Conservation (phyloP, 73 alveolate genomes). For the Paramecium sexaurelia region DNA sequence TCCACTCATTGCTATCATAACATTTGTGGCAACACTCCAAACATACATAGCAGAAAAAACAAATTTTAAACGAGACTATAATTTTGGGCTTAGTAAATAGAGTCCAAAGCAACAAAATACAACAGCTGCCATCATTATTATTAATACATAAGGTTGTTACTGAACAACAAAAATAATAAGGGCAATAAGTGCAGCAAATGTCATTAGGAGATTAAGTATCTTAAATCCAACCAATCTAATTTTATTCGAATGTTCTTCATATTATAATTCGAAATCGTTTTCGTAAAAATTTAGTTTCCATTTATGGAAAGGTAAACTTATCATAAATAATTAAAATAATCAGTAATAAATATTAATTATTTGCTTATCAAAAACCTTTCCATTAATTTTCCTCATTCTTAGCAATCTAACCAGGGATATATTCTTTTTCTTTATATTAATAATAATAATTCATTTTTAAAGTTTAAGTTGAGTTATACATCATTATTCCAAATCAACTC, state of each 20-base stretch:
- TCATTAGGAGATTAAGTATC: background rate
- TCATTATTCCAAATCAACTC: too few species aligned
- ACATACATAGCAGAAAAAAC: background rate
- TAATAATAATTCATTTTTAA: too few species aligned
- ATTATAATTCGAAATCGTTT: background rate
- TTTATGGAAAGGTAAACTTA: constrained; percentile 1
- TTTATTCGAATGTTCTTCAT: background rate
- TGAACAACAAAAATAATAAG: background rate
- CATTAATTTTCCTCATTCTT: too few species aligned
- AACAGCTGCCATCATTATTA: background rate
- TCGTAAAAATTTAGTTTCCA: background rate
- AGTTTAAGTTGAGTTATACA: too few species aligned
- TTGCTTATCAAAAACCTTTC: too few species aligned
- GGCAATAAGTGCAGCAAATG: background rate
- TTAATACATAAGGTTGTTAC: background rate
- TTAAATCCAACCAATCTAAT: background rate
- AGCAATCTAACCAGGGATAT: too few species aligned
- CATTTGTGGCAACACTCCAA: background rate
- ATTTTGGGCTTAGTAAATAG: background rate
- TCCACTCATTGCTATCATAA: background rate
- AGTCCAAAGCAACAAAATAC: background rate
- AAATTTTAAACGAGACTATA: background rate
- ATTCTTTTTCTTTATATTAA: too few species aligned
- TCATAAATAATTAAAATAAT: background rate
- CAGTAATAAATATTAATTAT: background rate